Conservation (phyloP, 768 basidiomycete genomes). For the Lactarius deliciosus region DNA sequence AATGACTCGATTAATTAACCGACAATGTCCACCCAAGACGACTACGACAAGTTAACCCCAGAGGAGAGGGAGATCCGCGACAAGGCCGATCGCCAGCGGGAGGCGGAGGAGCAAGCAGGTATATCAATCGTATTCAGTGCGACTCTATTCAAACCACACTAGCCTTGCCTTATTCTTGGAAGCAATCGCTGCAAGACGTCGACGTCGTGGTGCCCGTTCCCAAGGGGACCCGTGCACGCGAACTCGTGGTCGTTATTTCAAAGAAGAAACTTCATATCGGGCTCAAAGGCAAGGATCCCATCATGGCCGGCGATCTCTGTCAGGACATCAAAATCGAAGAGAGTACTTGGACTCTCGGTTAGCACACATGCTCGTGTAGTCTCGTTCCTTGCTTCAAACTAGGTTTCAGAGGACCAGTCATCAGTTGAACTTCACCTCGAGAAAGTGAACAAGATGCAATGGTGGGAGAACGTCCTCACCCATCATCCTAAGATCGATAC, state of each 20-base stretch:
- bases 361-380: constrained; percentile 35
- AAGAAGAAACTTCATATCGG: constrained; percentile 84
- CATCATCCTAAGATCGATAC: constrained; percentile 98
- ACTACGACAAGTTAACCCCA: constrained; percentile 73
- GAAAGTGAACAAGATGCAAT: constrained; percentile 83
- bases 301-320: constrained; percentile 88
- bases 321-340: constrained; percentile 95
- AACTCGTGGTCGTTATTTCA: constrained; percentile 69
- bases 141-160: constrained; percentile 26
- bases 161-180: constrained; percentile 93
- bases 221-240: constrained; percentile 78
- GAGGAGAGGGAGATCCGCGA: constrained; percentile 78
- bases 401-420: constrained; percentile 68
- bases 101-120: constrained; percentile 85
- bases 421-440: constrained; percentile 75
- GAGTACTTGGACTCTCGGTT: constrained; percentile 94
- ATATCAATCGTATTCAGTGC: constrained; percentile 36
- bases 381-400: constrained; percentile 5
- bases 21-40: constrained; percentile 38
- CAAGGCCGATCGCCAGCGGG: constrained; percentile 62
- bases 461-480: constrained; percentile 97
- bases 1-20: not conserved
- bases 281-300: constrained; percentile 81
- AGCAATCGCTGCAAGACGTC: constrained; percentile 83
- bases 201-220: constrained; percentile 84